Evolutionary conservation across 2,329 filamentous ascomycete genomes (phyloP), one percentile per base, ranked within the genome.

Genomic region (Scopulariopsis brevicaulis): DNA sequence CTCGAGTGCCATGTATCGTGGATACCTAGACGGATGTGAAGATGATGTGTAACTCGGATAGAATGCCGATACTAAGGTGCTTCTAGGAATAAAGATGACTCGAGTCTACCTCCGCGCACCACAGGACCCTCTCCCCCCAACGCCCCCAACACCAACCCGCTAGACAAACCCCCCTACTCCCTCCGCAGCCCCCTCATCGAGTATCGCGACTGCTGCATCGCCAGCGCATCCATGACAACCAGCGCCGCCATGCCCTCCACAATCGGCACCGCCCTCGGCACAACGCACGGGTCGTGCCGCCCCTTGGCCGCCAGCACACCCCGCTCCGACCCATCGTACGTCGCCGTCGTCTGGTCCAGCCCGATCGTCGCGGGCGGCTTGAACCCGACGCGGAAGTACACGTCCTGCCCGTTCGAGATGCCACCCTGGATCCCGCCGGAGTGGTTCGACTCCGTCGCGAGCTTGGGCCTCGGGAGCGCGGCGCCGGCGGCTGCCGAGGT

Each of bases 321-420:
- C 63, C 88, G 83, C 14, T 68, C 67, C 11, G 79, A 75, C 53
- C 86, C 87, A 60, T 87, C 86, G 72, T 95, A 97, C 11, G 82
- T 87, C 10, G 86, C 85, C 0, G 94, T 97, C 15, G 79, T 80
- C 76, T 97, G 93, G 51, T 89, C 87, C 73, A 93, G 87, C 53
- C 89, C 87, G 68, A 97, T 97, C 3, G 94, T 97, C 34, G 93
- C 92, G 2, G 93, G 85, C 11, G 93, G 89, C 80, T 97, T 97
- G 83, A 97, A 97, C 18, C 84, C 92, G 5, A 96, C 86, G 55
- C 88, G 85, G 82, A 97, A 97, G 80, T 94, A 97, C 74, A 97
- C 90, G 60, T 86, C 87, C 43, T 90, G 89, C 59, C 93, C 94
- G 72, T 97, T 97, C 55, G 88, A 87, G 73, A 97, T 97, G 56